Evolutionary conservation across 208 protist genomes (phyloP).

Genomic region (Leptomonas pyrrhocoris): DNA sequence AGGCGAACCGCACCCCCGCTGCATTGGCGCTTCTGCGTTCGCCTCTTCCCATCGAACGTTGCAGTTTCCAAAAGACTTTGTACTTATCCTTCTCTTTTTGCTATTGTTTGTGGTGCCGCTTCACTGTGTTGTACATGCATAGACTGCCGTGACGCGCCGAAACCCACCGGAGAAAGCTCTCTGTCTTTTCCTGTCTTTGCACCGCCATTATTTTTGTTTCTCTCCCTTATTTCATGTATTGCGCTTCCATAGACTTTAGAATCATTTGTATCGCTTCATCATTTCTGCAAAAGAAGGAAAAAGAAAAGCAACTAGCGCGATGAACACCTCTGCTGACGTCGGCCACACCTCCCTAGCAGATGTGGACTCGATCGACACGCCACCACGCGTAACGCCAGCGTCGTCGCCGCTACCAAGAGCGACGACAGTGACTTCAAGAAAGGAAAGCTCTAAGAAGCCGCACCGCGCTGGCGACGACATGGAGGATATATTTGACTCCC

Average conservation of each 20-base stretch:
- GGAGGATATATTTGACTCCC: constrained; percentile 29
- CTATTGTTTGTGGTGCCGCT: background rate
- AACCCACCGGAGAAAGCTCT: too few species aligned
- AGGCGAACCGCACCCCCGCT: too few species aligned
- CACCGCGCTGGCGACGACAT: background rate
- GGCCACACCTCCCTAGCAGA: constrained; percentile 24
- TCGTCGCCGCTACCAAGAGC: background rate
- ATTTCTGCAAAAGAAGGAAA: background rate
- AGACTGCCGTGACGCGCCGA: too few species aligned
- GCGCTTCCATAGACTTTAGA: background rate
- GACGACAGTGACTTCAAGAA: background rate
- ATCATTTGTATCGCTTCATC: too few species aligned
- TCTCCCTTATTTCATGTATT: background rate
- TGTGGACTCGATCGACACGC: constrained; percentile 30
- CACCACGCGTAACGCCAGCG: constrained; percentile 12
- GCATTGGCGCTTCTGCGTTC: too few species aligned
- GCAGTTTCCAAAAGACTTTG: background rate
- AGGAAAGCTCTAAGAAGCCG: background rate
- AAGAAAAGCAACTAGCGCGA: background rate
- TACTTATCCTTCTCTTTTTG: background rate
- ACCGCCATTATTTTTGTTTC: constrained; percentile 7
- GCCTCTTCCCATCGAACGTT: too few species aligned
- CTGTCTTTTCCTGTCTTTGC: background rate
- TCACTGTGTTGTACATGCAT: too few species aligned
- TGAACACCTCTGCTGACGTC: constrained; percentile 6